These are phyloP conservation scores for Articulospora tetracladia DNA, from an alignment of 495 filamentous ascomycete species.

Conservation along the genomic window DNA sequence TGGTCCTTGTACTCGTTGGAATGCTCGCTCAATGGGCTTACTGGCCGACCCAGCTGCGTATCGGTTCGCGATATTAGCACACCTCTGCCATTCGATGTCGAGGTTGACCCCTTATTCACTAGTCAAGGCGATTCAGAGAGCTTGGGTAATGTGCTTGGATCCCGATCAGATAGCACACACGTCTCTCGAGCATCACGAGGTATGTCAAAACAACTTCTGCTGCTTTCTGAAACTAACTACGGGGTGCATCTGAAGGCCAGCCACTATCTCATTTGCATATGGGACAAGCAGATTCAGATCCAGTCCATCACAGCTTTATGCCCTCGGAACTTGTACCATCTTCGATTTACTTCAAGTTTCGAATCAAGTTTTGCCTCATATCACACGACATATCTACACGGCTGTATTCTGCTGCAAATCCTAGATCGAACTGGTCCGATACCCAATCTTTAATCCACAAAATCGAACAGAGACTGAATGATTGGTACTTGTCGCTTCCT, in stretches of 20 bases:
- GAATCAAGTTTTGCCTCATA: constrained; percentile 48
- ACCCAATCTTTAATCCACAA: constrained; percentile 54
- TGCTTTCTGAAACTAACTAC: neutral
- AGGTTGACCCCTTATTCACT: constrained; percentile 42
- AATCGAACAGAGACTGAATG: constrained; percentile 46
- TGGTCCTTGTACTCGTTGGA: constrained; percentile 58
- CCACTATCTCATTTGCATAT: constrained; percentile 8
- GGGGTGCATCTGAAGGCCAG: neutral
- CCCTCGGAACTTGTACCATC: constrained; percentile 10
- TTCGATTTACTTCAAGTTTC: constrained; percentile 46
- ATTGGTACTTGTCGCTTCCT: constrained; percentile 52
- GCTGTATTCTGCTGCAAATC: constrained; percentile 55
- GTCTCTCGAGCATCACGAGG: constrained; percentile 1
- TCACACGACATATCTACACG: constrained; percentile 50
- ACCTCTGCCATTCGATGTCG: constrained; percentile 50
- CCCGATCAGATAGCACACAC: neutral
- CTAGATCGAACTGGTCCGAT: constrained; percentile 52
- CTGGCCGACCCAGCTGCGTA: constrained; percentile 56
- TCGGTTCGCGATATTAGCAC: constrained; percentile 49
- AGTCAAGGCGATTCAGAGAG: neutral
- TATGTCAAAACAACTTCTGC: neutral
- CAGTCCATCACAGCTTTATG: constrained; percentile 12
- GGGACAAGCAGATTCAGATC: neutral
- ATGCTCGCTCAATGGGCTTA: constrained; percentile 52
- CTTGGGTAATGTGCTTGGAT: neutral